These are phyloP conservation scores for Thuja plicata DNA, from an alignment of 83 land plant species.

Conservation along the genomic window DNA sequence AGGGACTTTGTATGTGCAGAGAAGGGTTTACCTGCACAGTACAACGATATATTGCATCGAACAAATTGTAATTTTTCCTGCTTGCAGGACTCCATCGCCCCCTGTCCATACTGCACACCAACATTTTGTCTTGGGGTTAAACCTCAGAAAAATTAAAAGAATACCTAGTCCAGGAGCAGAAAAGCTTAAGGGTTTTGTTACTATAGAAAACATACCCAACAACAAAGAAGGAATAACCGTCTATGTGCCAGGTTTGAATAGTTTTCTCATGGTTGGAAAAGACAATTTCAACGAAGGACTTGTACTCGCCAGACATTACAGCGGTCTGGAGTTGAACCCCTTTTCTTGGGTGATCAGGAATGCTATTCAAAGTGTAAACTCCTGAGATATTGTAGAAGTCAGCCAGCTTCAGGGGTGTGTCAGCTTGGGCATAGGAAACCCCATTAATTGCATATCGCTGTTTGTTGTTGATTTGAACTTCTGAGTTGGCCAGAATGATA, in stretches of 20 bases:
- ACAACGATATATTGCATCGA: constrained; percentile 59
- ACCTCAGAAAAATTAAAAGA: background rate
- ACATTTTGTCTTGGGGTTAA: background rate
- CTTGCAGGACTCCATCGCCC: constrained; percentile 47
- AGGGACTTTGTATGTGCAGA: too few species aligned
- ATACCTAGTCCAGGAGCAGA: background rate
- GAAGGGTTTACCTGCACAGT: constrained; percentile 58
- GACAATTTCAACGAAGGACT: constrained; percentile 29
- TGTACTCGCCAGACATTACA: constrained; percentile 29
- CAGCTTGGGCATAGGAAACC: constrained; percentile 25
- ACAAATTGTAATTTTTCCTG: constrained; percentile 52
- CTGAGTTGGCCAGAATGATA: constrained; percentile 36
- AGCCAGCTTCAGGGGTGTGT: constrained; percentile 49
- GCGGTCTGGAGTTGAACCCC: constrained; percentile 19
- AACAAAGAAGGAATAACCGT: constrained; percentile 35
- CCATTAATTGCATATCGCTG: constrained; percentile 51
- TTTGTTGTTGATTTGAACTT: constrained; percentile 26
- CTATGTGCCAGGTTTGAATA: constrained; percentile 39
- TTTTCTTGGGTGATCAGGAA: constrained; percentile 28
- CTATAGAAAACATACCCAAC: constrained; percentile 12
- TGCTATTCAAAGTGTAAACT: constrained; percentile 13
- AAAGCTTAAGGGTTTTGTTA: background rate
- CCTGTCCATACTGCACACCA: constrained; percentile 35
- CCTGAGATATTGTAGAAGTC: constrained; percentile 33
- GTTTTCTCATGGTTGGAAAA: constrained; percentile 28